Evolutionary conservation across 495 filamentous ascomycete genomes (phyloP), one percentile per base, ranked within the genome.

Genomic region (Bacidia gigantensis): DNA sequence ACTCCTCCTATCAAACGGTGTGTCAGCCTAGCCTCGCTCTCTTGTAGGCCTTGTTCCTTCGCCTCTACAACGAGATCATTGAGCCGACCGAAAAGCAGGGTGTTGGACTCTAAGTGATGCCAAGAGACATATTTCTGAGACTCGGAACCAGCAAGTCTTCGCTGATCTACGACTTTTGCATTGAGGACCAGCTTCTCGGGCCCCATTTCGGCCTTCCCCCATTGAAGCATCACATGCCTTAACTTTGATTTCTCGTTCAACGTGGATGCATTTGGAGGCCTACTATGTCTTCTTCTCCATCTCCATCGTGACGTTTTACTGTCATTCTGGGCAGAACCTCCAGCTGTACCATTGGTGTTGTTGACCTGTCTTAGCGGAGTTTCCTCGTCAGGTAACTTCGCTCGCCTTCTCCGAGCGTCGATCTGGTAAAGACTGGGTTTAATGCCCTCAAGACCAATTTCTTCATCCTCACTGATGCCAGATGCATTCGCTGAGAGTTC

Each of bases 11-110:
- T 12, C 11, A 57, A n/a, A 12, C 50, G 55, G 39, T 46, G 32
- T 11, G 43, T 53, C 11, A 57, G 55, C 11, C 55, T 43, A 11
- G 38, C 24, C 24, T 53, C 50, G 26, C 42, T 57, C 23, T 51
- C 49, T 24, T 21, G 20, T 3, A 51, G 49, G 2, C 29, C 49
- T 41, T 51, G 49, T 11, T 5, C 12, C 25, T 32, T 49, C 12
- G 22, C 22, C 14, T 49, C 21, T 10, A 11, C 12, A 11, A 49
- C 46, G 12, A 26, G 14, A 32, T 24, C 46, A 2, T 26, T 25
- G 17, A 49, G 20, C 14, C 24, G 17, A 24, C 29, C 46, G 25
- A 49, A 9, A 5, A 22, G 5, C 7, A 44, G 20, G 41, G 5
- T 17, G 7, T 22, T 44, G 5, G 20, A 22, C 17, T 44, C 41